Percentiles rank a stretch among this genome's conserved stretches.
These are phyloP conservation scores for Cordyceps farinosa DNA, from an alignment of 2,329 filamentous ascomycete genomes.

Conservation along the genomic window DNA sequence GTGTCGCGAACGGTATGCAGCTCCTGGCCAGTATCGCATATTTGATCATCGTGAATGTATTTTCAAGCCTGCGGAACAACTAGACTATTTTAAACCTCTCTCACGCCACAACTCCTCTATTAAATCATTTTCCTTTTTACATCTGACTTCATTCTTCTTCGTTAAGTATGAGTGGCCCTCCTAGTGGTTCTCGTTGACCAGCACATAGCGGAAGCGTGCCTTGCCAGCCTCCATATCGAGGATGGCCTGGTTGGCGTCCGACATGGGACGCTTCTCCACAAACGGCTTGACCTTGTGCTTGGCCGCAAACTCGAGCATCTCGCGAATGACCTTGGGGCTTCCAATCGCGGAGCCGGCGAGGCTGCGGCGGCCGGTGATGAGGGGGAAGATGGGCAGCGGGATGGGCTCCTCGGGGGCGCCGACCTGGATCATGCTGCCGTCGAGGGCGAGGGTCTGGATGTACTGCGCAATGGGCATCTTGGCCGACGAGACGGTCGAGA, in stretches of 20 bases:
- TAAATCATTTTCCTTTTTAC: background rate
- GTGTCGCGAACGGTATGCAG: background rate
- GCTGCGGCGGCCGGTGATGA: slow-evolving; percentile 52
- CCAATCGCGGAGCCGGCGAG: slow-evolving; percentile 44
- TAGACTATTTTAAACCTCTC: background rate
- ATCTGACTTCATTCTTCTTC: background rate
- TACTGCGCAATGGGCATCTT: slow-evolving; percentile 61
- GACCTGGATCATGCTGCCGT: slow-evolving; percentile 26
- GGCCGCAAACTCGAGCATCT: slow-evolving; percentile 54
- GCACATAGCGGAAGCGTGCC: slow-evolving; percentile 41
- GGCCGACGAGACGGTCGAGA: slow-evolving; percentile 51
- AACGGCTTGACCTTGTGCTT: slow-evolving; percentile 52
- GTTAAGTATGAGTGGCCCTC: background rate
- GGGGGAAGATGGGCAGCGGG: slow-evolving; percentile 47
- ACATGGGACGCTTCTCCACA: slow-evolving; percentile 50
- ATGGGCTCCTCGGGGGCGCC: slow-evolving; percentile 50
- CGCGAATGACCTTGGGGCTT: slow-evolving; percentile 44
- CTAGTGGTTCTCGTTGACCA: slow-evolving; percentile 31
- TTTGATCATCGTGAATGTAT: background rate
- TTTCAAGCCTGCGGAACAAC: background rate
- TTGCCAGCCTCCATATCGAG: slow-evolving; percentile 52
- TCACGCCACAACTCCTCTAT: background rate
- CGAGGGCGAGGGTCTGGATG: slow-evolving; percentile 22
- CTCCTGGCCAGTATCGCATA: background rate
- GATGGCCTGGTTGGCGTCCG: slow-evolving; percentile 48